Percentiles rank a stretch among this genome's conserved stretches.
Conservation (phyloP, 768 basidiomycete species). For the Russula abietina region DNA sequence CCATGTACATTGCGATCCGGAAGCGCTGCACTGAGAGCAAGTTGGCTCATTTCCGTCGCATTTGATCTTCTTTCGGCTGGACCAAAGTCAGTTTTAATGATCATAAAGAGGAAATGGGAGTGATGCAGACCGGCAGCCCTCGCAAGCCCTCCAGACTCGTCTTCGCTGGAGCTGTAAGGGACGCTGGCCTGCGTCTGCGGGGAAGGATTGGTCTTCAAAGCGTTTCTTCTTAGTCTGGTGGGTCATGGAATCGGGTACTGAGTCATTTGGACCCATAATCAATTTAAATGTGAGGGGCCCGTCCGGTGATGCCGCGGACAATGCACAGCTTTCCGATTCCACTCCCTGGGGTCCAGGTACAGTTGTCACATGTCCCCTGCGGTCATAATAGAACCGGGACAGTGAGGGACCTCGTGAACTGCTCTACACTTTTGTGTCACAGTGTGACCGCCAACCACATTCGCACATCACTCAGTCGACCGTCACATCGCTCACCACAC, state of each 20-base stretch:
- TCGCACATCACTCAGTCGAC: background rate
- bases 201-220: conserved; percentile 45
- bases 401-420: conserved; percentile 6
- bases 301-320: conserved; percentile 1
- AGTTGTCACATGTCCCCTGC: background rate
- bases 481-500: conserved; percentile 10
- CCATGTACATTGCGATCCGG: conserved; percentile 80
- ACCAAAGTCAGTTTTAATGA: conserved; percentile 14
- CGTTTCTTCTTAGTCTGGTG: conserved; percentile 75
- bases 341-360: conserved; percentile 12
- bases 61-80: conserved; percentile 88
- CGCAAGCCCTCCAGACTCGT: conserved; percentile 85
- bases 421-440: background rate
- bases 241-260: conserved; percentile 32
- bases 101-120: conserved; percentile 19
- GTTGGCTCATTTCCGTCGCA: conserved; percentile 85
- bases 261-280: conserved; percentile 23
- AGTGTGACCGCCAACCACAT: conserved; percentile 5
- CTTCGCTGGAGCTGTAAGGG: conserved; percentile 73
- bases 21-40: conserved; percentile 72
- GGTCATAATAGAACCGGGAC: background rate
- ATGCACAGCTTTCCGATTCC: background rate
- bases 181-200: conserved; percentile 55
- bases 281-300: conserved; percentile 12
- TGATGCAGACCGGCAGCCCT: conserved; percentile 69